Base-by-base conservation (phyloP, 768 basidiomycete genomes). In the Gymnopilus junonius region DNA sequence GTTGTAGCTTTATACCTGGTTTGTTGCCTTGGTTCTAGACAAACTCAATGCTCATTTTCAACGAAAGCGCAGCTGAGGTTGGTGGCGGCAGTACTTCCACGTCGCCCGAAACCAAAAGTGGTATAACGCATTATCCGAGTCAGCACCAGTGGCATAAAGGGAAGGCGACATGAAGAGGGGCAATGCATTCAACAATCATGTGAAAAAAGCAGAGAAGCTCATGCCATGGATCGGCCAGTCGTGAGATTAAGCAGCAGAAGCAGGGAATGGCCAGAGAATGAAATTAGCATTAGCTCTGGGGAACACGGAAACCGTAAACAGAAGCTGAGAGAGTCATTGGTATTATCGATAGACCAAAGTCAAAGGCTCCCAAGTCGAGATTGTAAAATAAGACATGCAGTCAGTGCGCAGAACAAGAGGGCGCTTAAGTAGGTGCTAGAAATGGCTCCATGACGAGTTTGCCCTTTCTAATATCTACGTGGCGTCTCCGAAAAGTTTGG, bases 41-140 rank as follows among this genome's bases (percentile, higher is more conserved):
- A 17, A 15, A 42, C 8, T n/a, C 21, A 8, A n/a, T 42, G 40
- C 40, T 17, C n/a, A 25, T 43, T 43, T 12, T 48, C 8, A 14
- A 25, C 8, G 8, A 27, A 17, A 35, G 20, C 53, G 53, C 53
- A 54, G 53, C 53, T 23, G 5, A 4, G 23, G n/a, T 8, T 17
- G 35, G 20, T 54, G 53, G 35, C 53, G 34, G 53, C 53, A 54
- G 53, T 54, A 37, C 53, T 32, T 54, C 53, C 53, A 54, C 53
- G 53, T 51, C 31, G 23, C 4, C 43, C 8, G 23, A 20, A 15
- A 45, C 45, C 45, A 10, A 46, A 46, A 46, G n/a, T n/a, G 45
- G 21, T n/a, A 4, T 12, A 46, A 5, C 45, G 27, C 45, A 12
- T 46, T 20, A 46, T 27, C 23, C 11, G 42, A n/a, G n/a, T n/a